Percentiles rank a stretch among this genome's conserved stretches.
These are phyloP conservation scores for Schwanniomyces sp. DNA, from an alignment of 805 yeast genomes.

Conservation along the genomic window DNA sequence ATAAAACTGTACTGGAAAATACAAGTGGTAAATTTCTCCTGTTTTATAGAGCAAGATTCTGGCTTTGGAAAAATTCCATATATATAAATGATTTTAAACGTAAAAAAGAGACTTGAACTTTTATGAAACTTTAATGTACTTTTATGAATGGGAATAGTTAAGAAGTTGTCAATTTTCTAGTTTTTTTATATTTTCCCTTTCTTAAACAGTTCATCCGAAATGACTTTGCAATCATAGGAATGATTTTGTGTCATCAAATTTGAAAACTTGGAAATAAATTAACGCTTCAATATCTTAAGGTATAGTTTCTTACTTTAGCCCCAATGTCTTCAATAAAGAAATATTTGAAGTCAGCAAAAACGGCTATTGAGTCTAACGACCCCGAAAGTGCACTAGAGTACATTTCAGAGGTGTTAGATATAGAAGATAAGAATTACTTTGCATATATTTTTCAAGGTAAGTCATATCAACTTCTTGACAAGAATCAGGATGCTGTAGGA, in stretches of 20 bases:
- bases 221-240: not conserved
- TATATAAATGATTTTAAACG: no score
- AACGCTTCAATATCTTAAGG: not conserved
- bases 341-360: slow-evolving; percentile 39
- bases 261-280: not conserved
- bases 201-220: not conserved
- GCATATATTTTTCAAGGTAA: slow-evolving; percentile 77
- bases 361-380: slow-evolving; percentile 54
- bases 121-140: no score
- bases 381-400: slow-evolving; percentile 61
- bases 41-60: no score
- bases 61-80: no score
- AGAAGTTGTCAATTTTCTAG: no score
- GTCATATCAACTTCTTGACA: slow-evolving; percentile 49
- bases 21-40: no score
- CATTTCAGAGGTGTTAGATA: slow-evolving; percentile 53
- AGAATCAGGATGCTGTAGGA: slow-evolving; percentile 36
- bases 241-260: not conserved
- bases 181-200: no score
- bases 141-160: no score
- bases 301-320: not conserved
- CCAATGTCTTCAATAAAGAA: slow-evolving; percentile 20
- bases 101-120: no score
- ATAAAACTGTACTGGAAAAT: no score
- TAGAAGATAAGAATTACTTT: slow-evolving; percentile 58